Conservation (phyloP, 352 stramenopile genomes). For the Hyaloperonospora brassicae region DNA sequence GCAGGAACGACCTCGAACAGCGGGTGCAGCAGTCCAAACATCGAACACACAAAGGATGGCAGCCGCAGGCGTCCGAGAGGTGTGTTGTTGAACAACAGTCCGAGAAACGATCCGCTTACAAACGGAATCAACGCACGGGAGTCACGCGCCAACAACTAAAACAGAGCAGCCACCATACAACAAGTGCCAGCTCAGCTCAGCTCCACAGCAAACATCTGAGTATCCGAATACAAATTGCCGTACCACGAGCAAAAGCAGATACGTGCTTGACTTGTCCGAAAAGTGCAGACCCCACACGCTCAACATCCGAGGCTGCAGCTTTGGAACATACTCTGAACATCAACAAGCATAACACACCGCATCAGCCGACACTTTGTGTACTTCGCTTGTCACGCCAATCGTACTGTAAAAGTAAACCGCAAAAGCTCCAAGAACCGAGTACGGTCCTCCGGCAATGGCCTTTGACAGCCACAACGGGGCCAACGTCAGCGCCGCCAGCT, state of each 20-base stretch:
- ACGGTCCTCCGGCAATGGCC: conserved; percentile 50
- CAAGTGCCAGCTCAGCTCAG: background rate
- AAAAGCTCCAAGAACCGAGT: conserved; percentile 64
- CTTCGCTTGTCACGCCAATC: conserved; percentile 10
- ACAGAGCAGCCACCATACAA: background rate
- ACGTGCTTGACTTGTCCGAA: conserved; percentile 60
- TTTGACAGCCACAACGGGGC: conserved; percentile 34
- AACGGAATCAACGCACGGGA: conserved; percentile 51
- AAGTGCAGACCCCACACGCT: conserved; percentile 56
- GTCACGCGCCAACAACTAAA: conserved; percentile 57
- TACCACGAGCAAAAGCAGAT: conserved; percentile 64
- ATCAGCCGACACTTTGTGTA: conserved; percentile 1
- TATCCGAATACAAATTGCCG: conserved; percentile 5
- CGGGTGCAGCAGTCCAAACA: conserved; percentile 61
- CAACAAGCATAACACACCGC: conserved; percentile 2
- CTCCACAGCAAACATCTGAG: background rate
- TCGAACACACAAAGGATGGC: conserved; percentile 56
- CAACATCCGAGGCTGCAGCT: conserved; percentile 47
- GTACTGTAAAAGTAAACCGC: conserved; percentile 73
- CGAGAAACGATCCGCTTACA: conserved; percentile 47
- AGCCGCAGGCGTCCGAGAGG: conserved; percentile 63
- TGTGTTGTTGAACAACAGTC: conserved; percentile 60
- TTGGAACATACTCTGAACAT: conserved; percentile 61
- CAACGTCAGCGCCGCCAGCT: conserved; percentile 41
- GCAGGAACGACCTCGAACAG: conserved; percentile 77